phyloP scores from a whole-genome alignment of 495 filamentous ascomycete genomes.

The Aspergillus avenaceus region DNA sequence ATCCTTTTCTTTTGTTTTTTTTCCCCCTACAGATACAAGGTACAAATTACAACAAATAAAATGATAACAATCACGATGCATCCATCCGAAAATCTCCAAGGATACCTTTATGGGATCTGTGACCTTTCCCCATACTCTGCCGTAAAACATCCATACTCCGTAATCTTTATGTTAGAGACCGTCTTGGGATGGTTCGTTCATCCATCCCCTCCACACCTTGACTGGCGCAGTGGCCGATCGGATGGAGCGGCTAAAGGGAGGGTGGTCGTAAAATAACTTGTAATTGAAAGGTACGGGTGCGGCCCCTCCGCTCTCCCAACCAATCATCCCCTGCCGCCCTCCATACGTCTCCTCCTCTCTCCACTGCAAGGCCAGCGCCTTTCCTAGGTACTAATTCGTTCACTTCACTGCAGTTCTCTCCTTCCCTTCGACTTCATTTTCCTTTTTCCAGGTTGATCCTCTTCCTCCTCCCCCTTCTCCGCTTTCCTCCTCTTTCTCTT shows the following conservation, averaged over 20 bases:
- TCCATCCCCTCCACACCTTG: not conserved
- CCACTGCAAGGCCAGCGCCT: conserved; percentile 5
- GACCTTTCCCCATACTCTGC: too few relatives aligned
- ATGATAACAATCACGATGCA: not conserved
- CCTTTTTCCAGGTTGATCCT: conserved; percentile 3
- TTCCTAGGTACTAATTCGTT: not conserved
- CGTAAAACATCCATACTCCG: too few relatives aligned
- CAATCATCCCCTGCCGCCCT: conserved; percentile 15
- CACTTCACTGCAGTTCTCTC: conserved; percentile 1
- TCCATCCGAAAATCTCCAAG: not conserved
- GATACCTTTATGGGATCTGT: too few relatives aligned
- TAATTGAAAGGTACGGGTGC: conserved; percentile 9
- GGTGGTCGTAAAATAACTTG: conserved; percentile 13
- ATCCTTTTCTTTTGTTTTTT: not conserved
- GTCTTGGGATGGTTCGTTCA: not conserved
- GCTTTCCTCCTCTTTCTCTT: conserved; percentile 32
- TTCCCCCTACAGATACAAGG: too few relatives aligned
- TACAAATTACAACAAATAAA: not conserved
- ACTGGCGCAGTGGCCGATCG: not conserved
- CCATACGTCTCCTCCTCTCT: conserved; percentile 10
- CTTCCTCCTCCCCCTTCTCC: conserved; percentile 17
- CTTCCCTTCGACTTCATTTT: conserved; percentile 6
- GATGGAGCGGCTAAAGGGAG: conserved; percentile 1
- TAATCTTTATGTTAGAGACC: not conserved
- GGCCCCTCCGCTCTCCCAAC: conserved; percentile 12